Conservation (phyloP, 2,329 filamentous ascomycete genomes). For the Drechslerella coelobrocha region DNA sequence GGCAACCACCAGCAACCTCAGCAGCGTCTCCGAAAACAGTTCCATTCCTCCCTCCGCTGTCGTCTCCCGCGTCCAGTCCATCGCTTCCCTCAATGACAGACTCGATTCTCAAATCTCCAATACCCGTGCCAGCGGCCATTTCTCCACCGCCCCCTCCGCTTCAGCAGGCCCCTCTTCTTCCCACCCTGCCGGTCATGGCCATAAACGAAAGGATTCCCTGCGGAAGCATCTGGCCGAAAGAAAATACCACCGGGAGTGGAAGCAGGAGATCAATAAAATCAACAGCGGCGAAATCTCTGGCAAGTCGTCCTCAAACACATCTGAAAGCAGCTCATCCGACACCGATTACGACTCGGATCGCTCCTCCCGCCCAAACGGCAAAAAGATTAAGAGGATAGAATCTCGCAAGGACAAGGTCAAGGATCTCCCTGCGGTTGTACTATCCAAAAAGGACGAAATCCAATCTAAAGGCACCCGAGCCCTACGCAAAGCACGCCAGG, state of each 20-base stretch:
- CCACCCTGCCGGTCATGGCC: conserved; percentile 17
- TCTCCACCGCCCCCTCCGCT: conserved; percentile 1
- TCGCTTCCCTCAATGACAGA: conserved; percentile 29
- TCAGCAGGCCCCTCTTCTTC: conserved; percentile 26
- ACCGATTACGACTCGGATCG: conserved; percentile 32
- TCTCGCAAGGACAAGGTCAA: conserved; percentile 30
- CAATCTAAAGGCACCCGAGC: conserved; percentile 34
- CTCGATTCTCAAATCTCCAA: conserved; percentile 1
- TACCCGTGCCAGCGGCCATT: conserved; percentile 20
- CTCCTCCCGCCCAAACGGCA: conserved; percentile 22
- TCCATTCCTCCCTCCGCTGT: conserved; percentile 27
- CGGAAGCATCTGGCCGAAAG: conserved; percentile 54
- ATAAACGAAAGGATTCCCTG: conserved; percentile 51
- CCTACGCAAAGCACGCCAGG: conserved; percentile 29
- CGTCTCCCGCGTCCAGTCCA: conserved; percentile 40
- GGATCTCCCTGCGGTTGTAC: conserved; percentile 27
- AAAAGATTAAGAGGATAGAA: conserved; percentile 37
- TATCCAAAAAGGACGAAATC: conserved; percentile 44
- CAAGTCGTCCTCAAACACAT: conserved; percentile 41
- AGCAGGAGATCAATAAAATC: conserved; percentile 35
- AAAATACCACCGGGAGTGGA: conserved; percentile 53
- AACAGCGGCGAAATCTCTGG: conserved; percentile 39
- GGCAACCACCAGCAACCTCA: conserved; percentile 28
- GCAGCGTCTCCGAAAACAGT: conserved; percentile 32
- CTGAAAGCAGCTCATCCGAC: conserved; percentile 40